phyloP scores from a whole-genome alignment of 2,329 filamentous ascomycete genomes.

The Cytospora mali region DNA sequence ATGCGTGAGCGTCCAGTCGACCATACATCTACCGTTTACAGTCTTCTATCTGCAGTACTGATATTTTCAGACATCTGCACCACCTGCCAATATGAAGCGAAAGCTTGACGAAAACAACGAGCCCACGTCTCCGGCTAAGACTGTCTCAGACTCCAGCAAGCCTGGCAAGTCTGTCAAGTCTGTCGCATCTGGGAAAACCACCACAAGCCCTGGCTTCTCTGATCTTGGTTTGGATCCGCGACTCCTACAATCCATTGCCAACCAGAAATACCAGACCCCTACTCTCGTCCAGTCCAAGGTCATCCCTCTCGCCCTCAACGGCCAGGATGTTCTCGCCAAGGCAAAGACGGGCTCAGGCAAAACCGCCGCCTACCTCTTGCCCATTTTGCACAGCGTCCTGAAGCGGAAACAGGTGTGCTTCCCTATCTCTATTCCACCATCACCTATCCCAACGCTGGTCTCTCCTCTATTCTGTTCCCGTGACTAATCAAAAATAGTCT shows the following conservation, averaged over 20 bases:
- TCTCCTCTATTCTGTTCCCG: slow-evolving; percentile 29
- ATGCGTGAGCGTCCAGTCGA: slow-evolving; percentile 9
- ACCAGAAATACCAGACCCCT: slow-evolving; percentile 81
- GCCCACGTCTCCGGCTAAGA: slow-evolving; percentile 42
- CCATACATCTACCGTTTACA: slow-evolving; percentile 3
- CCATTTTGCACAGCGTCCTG: slow-evolving; percentile 82
- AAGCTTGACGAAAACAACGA: slow-evolving; percentile 62
- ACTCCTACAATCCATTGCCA: slow-evolving; percentile 81
- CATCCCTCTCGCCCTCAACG: slow-evolving; percentile 84
- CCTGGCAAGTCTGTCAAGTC: slow-evolving; percentile 30
- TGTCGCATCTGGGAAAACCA: slow-evolving; percentile 28
- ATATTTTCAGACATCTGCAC: slow-evolving; percentile 2
- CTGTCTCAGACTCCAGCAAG: slow-evolving; percentile 35
- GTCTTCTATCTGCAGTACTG: slow-evolving; percentile 15
- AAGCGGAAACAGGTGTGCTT: slow-evolving; percentile 68
- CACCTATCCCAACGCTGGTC: neutral
- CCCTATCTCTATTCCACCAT: neutral
- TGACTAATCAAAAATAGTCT: slow-evolving; percentile 40
- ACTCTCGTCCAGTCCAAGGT: slow-evolving; percentile 87
- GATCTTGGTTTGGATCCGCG: slow-evolving; percentile 81
- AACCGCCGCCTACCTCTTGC: slow-evolving; percentile 92
- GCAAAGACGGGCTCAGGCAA: slow-evolving; percentile 96
- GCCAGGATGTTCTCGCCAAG: slow-evolving; percentile 87
- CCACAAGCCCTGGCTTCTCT: slow-evolving; percentile 59
- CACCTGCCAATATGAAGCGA: slow-evolving; percentile 54